Evolutionary conservation across 768 basidiomycete species (phyloP).

Genomic region (Pulveroboletus sp.): DNA sequence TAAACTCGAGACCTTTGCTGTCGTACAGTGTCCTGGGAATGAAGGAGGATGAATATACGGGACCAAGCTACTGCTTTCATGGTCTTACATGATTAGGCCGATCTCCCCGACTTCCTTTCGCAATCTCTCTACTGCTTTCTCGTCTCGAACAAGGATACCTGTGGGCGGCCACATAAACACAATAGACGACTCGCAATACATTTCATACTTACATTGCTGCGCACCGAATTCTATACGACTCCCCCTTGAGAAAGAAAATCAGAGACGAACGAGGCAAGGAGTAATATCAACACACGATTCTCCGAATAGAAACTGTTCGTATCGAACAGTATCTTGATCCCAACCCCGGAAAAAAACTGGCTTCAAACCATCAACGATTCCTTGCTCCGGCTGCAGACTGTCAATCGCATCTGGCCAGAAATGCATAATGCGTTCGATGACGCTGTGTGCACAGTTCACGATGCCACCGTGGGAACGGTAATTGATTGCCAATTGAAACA

Average conservation of each 20-base stretch:
- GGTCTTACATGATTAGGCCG: conserved; percentile 54
- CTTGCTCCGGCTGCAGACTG: conserved; percentile 50
- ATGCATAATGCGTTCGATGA: conserved; percentile 57
- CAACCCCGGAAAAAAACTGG: conserved; percentile 60
- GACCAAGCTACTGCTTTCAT: not conserved
- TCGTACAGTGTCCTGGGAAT: conserved; percentile 30
- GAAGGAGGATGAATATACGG: not conserved
- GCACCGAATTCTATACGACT: conserved; percentile 59
- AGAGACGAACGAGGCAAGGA: conserved; percentile 1
- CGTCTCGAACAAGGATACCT: conserved; percentile 73
- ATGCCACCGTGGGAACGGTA: conserved; percentile 75
- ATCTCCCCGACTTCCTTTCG: conserved; percentile 53
- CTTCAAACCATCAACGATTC: conserved; percentile 49
- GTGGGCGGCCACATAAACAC: not conserved
- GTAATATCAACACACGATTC: conserved; percentile 34
- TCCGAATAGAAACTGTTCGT: conserved; percentile 59
- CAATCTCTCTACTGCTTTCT: conserved; percentile 47
- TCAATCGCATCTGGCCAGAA: conserved; percentile 72
- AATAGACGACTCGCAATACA: not conserved
- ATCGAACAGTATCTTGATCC: conserved; percentile 40
- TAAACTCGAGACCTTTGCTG: conserved; percentile 30
- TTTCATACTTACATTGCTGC: conserved; percentile 51
- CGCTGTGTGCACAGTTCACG: conserved; percentile 64
- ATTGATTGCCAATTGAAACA: conserved; percentile 62
- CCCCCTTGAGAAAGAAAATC: conserved; percentile 33